phyloP scores from a whole-genome alignment of 805 yeast genomes.

The Debaryomyces maramus region DNA sequence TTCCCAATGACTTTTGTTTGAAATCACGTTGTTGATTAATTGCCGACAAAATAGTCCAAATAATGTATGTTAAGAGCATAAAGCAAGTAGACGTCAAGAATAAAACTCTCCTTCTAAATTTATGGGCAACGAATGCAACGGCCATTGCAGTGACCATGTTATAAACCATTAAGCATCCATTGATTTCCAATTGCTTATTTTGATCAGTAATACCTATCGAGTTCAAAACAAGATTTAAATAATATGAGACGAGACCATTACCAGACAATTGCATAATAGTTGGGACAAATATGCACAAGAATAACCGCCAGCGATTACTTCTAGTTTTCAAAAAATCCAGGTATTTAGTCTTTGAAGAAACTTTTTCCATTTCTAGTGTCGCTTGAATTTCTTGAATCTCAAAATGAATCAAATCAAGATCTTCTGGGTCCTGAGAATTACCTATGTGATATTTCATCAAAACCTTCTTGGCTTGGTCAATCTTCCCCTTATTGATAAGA shows the following conservation, averaged over 20 bases:
- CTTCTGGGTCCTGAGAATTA: constrained; percentile 30
- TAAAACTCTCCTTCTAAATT: constrained; percentile 29
- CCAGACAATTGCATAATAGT: constrained; percentile 49
- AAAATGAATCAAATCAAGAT: constrained; percentile 31
- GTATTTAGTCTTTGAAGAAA: constrained; percentile 33
- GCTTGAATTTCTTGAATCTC: constrained; percentile 41
- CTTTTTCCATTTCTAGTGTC: constrained; percentile 42
- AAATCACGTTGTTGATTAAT: constrained; percentile 42
- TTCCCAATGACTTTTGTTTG: constrained; percentile 39
- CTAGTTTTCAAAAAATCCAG: constrained; percentile 37
- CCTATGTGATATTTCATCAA: constrained; percentile 44
- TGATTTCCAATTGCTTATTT: constrained; percentile 46
- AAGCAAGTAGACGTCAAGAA: constrained; percentile 27
- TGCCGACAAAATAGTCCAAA: constrained; percentile 41
- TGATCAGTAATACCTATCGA: constrained; percentile 55
- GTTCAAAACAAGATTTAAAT: constrained; percentile 48
- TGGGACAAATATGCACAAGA: constrained; percentile 33
- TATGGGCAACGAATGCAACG: constrained; percentile 19
- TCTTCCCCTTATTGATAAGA: constrained; percentile 39
- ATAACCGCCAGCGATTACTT: constrained; percentile 44
- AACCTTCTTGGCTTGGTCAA: constrained; percentile 43
- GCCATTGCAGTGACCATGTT: constrained; percentile 35
- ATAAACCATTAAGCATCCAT: constrained; percentile 51
- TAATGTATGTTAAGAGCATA: constrained; percentile 12
- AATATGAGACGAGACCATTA: constrained; percentile 53